These are phyloP conservation scores for Lignosus rhinocerotis DNA, from an alignment of 1,284 basidiomycete species.

Conservation along the genomic window DNA sequence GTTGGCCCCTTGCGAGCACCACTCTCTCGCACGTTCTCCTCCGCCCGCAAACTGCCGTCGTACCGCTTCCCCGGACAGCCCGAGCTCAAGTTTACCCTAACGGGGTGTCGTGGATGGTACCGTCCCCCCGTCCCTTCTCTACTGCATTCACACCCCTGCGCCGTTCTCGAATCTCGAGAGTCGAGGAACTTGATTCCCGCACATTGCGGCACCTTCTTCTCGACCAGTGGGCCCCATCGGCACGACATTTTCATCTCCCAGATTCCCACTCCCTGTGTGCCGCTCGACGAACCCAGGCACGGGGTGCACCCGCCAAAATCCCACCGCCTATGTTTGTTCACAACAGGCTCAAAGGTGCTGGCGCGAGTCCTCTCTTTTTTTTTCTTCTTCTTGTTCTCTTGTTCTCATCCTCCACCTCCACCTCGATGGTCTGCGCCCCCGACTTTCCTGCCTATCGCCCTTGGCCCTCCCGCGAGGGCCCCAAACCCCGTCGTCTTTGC, in stretches of 20 bases:
- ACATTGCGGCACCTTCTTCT: constrained; percentile 5
- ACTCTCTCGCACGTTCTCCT: constrained; percentile 12
- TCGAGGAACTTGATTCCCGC: constrained; percentile 1
- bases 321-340: constrained; percentile 15
- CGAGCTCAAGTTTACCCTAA: constrained; percentile 14
- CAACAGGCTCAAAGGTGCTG: constrained; percentile 5
- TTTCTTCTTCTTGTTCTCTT: background rate
- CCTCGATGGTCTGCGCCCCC: background rate
- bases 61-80: constrained; percentile 14
- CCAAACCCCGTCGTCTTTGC: constrained; percentile 2
- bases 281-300: constrained; percentile 16
- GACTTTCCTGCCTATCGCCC: background rate
- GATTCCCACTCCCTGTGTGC: constrained; percentile 10
- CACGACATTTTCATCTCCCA: constrained; percentile 12
- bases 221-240: constrained; percentile 12
- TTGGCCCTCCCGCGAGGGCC: constrained; percentile 1
- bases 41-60: constrained; percentile 13
- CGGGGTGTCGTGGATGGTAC: constrained; percentile 20
- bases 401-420: background rate
- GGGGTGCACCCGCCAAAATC: constrained; percentile 10
- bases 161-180: constrained; percentile 11
- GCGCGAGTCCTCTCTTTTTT: constrained; percentile 3
- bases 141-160: background rate
- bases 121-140: constrained; percentile 9
- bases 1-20: background rate